Evolutionary conservation across 2,329 filamentous ascomycete genomes (phyloP), one percentile per base, ranked within the genome.

Genomic region (Stachybotrys echinatus): DNA sequence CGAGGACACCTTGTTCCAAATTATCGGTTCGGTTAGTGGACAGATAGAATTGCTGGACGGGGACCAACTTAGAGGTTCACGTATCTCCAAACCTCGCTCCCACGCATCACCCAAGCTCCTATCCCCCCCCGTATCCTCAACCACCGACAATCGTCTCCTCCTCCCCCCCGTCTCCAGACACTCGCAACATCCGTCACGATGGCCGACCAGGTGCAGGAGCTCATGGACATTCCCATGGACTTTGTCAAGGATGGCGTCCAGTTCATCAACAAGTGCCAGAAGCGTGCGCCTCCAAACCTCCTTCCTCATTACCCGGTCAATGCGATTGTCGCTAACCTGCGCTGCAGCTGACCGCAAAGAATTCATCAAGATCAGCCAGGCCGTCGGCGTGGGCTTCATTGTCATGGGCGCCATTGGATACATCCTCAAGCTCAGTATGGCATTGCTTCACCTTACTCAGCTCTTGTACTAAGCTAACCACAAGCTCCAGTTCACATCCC

Each of bases 401-500:
- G 78, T 87, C 68, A 87, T 86, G 83, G 83, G 83, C 54, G 80
- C 81, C 45, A 84, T 87, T 51, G 84, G 84, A 55, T 87, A 86
- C 69, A 68, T 87, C 54, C 82, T 87, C 64, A 87, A 87, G 76
- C 75, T 87, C 63, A 84, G 81, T 84, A 74, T 46, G 78, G n/a
- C 57, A 12, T 23, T 18, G n/a, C 44, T n/a, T 7, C 18, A 23
- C 47, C 21, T n/a, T 17, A 19, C 22, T 6, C 40, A n/a, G 18
- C n/a, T 5, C 18, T 23, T 10, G 6, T 2, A 10, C 5, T 34
- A 8, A 37, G 2, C 31, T 39, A 37, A 43, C 38, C 34, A 43
- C 21, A 45, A 42, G 50, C 43, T 14, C 19, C 48, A 84, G 80
- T 87, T 56, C 83, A 87, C 66, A 85, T 87, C 45, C 84, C 84